A percentile compares a stretch with the other conserved stretches of the same genome.
These are phyloP conservation scores for Fonsecaea erecta DNA, from an alignment of 2,329 filamentous ascomycete genomes.

Conservation along the genomic window DNA sequence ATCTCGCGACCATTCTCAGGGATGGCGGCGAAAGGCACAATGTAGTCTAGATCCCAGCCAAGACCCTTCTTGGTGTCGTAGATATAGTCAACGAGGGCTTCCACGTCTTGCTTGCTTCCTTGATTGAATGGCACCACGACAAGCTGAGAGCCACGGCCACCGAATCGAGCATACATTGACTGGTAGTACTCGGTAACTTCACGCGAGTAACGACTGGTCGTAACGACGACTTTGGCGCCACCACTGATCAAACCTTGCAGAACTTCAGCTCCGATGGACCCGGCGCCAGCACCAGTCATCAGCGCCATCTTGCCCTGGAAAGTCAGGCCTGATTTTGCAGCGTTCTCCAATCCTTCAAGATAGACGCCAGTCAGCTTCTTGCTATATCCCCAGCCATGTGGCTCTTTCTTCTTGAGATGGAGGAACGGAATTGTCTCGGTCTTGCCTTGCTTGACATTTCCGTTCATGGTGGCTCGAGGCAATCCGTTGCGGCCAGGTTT, in stretches of 20 bases:
- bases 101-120: conserved; percentile 96
- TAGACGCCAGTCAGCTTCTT: conserved; percentile 96
- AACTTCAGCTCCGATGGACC: conserved; percentile 96
- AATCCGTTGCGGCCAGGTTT: conserved; percentile 59
- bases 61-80: conserved; percentile 96
- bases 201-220: conserved; percentile 92
- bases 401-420: conserved; percentile 90
- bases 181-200: conserved; percentile 99
- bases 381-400: conserved; percentile 98
- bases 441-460: conserved; percentile 75
- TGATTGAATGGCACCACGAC: conserved; percentile 99
- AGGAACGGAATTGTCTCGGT: conserved; percentile 97
- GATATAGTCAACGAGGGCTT: conserved; percentile 92
- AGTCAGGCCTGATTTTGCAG: conserved; percentile 82
- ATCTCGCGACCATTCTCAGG: conserved; percentile 98
- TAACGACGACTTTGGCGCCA: conserved; percentile 95
- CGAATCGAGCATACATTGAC: conserved; percentile 94
- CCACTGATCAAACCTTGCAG: conserved; percentile 94
- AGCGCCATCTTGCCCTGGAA: conserved; percentile 95
- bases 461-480: conserved; percentile 53
- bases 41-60: conserved; percentile 96
- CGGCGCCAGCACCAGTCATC: conserved; percentile 97
- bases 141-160: conserved; percentile 90
- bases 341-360: conserved; percentile 86
- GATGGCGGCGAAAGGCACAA: conserved; percentile 96